These are phyloP conservation scores for Fennellomyces sp. DNA, from an alignment of 371 early-diverging fungal species.

Conservation along the genomic window DNA sequence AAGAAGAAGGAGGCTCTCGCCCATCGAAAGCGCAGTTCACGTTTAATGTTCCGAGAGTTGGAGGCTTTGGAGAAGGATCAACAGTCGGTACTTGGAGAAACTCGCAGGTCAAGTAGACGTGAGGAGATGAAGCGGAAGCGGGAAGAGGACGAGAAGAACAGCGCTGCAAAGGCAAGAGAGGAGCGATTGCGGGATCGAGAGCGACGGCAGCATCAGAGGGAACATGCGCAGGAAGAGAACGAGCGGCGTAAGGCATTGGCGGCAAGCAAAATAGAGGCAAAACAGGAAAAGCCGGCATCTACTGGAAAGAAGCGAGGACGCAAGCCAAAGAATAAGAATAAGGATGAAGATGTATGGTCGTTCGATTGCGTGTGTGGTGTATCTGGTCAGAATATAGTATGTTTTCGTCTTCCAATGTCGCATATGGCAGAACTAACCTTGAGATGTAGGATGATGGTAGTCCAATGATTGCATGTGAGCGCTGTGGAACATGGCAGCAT, in stretches of 20 bases:
- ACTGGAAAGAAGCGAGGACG: slow-evolving; percentile 33
- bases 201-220: slow-evolving; percentile 49
- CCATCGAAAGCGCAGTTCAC: slow-evolving; percentile 70
- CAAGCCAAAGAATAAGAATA: slow-evolving; percentile 26
- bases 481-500: slow-evolving; percentile 75
- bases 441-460: slow-evolving; percentile 69
- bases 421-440: background rate
- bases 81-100: slow-evolving; percentile 12
- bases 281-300: slow-evolving; percentile 7
- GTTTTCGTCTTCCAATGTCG: background rate
- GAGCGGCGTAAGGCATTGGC: slow-evolving; percentile 15
- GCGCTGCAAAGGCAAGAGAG: slow-evolving; percentile 51
- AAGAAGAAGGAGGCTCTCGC: slow-evolving; percentile 56
- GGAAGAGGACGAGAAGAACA: slow-evolving; percentile 37
- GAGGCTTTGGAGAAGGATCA: slow-evolving; percentile 51
- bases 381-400: slow-evolving; percentile 57
- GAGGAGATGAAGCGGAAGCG: slow-evolving; percentile 36
- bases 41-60: slow-evolving; percentile 61
- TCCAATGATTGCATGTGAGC: slow-evolving; percentile 74
- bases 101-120: slow-evolving; percentile 31
- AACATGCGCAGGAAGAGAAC: slow-evolving; percentile 35
- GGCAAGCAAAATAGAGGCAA: slow-evolving; percentile 13
- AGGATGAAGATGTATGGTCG: slow-evolving; percentile 57
- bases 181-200: slow-evolving; percentile 54
- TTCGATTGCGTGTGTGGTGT: slow-evolving; percentile 66